phyloP scores from a whole-genome alignment of 768 basidiomycete species.

The Chalciporus chontae region DNA sequence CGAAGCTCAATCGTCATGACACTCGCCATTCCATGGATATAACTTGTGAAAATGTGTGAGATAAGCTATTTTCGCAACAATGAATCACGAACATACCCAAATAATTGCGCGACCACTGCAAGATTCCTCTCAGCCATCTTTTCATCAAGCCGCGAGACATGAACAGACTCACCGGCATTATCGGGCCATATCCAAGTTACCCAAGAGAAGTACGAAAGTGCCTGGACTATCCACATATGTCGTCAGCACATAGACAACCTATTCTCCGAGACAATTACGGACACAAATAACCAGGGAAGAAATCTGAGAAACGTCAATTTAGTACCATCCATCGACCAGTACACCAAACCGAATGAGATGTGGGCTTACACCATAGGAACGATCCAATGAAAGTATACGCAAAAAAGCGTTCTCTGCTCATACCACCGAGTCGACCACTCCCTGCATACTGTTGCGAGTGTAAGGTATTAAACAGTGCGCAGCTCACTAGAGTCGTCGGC shows the following conservation, averaged over 20 bases:
- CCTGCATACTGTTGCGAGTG: conserved; percentile 69
- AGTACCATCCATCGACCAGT: background rate
- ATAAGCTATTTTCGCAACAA: background rate
- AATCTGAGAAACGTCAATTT: conserved; percentile 27
- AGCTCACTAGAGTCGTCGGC: conserved; percentile 72
- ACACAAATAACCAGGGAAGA: conserved; percentile 46
- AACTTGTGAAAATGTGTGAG: conserved; percentile 16
- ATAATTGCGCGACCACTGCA: conserved; percentile 43
- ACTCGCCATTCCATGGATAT: conserved; percentile 44
- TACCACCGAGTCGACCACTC: conserved; percentile 55
- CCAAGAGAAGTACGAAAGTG: conserved; percentile 56
- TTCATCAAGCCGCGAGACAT: conserved; percentile 14
- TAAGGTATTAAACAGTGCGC: conserved; percentile 73
- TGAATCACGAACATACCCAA: conserved; percentile 35
- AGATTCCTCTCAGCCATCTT: conserved; percentile 13
- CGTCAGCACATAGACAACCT: background rate
- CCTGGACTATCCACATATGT: conserved; percentile 37
- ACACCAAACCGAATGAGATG: background rate
- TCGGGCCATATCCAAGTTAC: conserved; percentile 53
- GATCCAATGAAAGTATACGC: conserved; percentile 56
- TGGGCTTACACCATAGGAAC: conserved; percentile 53
- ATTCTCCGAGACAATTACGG: conserved; percentile 8
- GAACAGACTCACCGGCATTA: conserved; percentile 38
- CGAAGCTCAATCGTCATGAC: background rate
- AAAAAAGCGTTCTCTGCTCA: conserved; percentile 79